These are phyloP conservation scores for Hevea brasiliensis DNA, from an alignment of 345 rosid genomes.

Conservation along the genomic window DNA sequence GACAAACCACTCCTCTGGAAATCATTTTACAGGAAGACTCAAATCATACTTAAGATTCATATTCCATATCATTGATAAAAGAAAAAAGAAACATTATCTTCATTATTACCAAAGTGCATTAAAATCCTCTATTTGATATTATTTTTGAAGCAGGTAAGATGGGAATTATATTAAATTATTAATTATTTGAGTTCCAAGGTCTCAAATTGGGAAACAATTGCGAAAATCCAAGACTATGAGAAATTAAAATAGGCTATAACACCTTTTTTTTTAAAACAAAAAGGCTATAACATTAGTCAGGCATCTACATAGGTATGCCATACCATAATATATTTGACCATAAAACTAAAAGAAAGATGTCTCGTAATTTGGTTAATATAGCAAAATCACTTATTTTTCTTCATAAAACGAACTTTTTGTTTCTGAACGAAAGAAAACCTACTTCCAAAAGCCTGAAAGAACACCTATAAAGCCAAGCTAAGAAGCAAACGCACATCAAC, in stretches of 20 bases:
- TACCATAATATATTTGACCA: not conserved
- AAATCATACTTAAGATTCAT: no score
- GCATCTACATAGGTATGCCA: not conserved
- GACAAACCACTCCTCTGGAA: not conserved
- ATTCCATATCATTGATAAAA: not conserved
- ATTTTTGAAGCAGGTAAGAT: no score
- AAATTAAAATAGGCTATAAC: not conserved
- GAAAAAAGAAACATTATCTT: no score
- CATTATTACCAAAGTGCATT: no score
- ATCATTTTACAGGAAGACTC: not conserved
- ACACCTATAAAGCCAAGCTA: not conserved
- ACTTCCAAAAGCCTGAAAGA: no score
- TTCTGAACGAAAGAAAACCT: no score
- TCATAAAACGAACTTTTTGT: not conserved
- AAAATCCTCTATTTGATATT: no score
- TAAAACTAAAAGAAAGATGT: not conserved
- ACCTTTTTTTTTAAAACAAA: no score
- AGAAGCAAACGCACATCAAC: not conserved
- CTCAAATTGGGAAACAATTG: no score
- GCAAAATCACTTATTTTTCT: not conserved
- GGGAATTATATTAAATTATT: no score
- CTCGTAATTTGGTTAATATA: not conserved
- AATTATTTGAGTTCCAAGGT: no score
- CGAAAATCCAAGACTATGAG: not conserved
- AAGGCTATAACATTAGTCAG: no score